Evolutionary conservation across 352 stramenopile species (phyloP).

Genomic region (Phytophthora ramorum): DNA sequence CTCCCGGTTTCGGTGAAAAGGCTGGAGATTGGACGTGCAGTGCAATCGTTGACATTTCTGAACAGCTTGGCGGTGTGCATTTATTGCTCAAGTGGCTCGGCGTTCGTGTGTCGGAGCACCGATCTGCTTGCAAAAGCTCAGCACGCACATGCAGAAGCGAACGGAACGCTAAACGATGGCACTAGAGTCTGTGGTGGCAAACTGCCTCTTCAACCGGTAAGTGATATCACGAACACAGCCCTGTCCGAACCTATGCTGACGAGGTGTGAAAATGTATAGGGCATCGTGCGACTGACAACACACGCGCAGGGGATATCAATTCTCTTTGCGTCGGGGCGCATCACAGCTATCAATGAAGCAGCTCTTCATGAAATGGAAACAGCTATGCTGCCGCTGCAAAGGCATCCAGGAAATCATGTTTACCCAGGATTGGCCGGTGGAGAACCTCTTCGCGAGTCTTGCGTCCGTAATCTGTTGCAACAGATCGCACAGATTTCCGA

Average conservation of each 20-base stretch:
- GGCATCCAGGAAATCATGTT: background rate
- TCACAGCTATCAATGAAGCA: constrained; percentile 33
- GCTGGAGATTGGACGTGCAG: constrained; percentile 21
- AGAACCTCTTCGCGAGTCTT: constrained; percentile 30
- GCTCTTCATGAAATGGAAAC: constrained; percentile 26
- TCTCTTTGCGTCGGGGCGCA: constrained; percentile 44
- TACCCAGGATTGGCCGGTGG: background rate
- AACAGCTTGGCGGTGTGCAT: constrained; percentile 35
- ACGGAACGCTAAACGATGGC: background rate
- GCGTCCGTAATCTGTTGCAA: constrained; percentile 46
- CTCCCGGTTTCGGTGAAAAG: constrained; percentile 19
- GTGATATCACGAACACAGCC: constrained; percentile 1
- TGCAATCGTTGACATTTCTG: constrained; percentile 42
- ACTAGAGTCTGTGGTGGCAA: constrained; percentile 21
- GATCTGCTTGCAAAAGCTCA: constrained; percentile 17
- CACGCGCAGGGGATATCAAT: constrained; percentile 36
- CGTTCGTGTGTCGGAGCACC: constrained; percentile 30
- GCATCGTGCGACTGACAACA: constrained; percentile 35
- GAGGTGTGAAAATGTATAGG: constrained; percentile 25
- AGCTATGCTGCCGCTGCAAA: constrained; percentile 22
- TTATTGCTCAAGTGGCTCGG: constrained; percentile 38
- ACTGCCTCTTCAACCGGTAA: constrained; percentile 42
- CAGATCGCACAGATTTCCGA: constrained; percentile 47
- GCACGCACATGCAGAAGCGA: background rate
- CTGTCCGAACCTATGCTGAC: constrained; percentile 1